Evolutionary conservation across 208 protist species (phyloP).

Genomic region (Porcisia hertigi): DNA sequence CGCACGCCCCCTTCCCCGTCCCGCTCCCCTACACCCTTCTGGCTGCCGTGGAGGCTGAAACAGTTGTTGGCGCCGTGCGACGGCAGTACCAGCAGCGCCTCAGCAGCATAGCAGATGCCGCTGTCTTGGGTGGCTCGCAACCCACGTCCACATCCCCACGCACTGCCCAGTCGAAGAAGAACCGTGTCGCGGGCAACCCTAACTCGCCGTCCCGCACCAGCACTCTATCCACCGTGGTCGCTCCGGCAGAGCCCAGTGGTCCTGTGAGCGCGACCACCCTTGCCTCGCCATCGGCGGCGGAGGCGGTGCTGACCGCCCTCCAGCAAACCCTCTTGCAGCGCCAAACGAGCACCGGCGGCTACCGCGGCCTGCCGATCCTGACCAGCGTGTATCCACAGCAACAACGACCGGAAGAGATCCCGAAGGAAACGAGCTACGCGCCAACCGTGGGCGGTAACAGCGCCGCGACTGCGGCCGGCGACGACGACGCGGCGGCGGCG

Average conservation of each 20-base stretch:
- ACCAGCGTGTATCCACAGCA: slow-evolving; percentile 21
- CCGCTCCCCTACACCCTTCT: slow-evolving; percentile 32
- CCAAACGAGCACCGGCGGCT: slow-evolving; percentile 12
- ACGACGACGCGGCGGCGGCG: neutral
- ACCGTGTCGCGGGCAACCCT: neutral
- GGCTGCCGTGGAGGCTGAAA: slow-evolving; percentile 39
- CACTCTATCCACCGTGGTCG: neutral
- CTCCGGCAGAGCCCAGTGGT: neutral
- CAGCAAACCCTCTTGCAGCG: slow-evolving; percentile 16
- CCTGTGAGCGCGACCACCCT: neutral
- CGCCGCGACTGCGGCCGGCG: neutral
- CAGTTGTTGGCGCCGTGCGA: slow-evolving; percentile 15
- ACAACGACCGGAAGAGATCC: neutral
- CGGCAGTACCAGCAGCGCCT: slow-evolving; percentile 1
- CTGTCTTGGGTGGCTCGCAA: neutral
- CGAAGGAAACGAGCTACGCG: neutral
- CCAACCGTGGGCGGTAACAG: neutral
- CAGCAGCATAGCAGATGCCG: neutral
- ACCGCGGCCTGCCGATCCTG: slow-evolving; percentile 19
- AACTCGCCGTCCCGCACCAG: neutral
- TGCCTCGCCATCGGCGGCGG: slow-evolving; percentile 3
- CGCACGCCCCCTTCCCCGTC: neutral
- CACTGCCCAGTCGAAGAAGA: neutral
- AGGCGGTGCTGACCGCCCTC: slow-evolving; percentile 17
- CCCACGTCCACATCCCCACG: neutral